Percentiles rank a stretch among this genome's conserved stretches.
Conservation (phyloP, 1,139 yeast species). For the Pichia terricola region DNA sequence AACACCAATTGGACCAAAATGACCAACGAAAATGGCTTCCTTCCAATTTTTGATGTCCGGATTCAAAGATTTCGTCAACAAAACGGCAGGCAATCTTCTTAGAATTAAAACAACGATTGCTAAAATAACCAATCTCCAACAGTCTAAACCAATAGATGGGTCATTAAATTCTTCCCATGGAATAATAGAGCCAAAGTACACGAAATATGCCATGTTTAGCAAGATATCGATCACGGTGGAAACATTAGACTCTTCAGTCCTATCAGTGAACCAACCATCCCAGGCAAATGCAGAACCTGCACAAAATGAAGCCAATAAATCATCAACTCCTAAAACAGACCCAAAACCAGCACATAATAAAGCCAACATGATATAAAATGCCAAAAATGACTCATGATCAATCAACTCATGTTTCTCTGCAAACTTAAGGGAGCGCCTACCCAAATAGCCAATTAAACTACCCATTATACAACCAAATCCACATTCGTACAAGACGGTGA, state of each 20-base stretch:
- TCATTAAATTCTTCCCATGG: constrained; percentile 87
- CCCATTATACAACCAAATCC: constrained; percentile 78
- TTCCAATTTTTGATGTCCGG: constrained; percentile 93
- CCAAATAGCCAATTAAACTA: constrained; percentile 60
- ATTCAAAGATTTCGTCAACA: constrained; percentile 68
- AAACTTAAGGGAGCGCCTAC: constrained; percentile 65
- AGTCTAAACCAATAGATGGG: constrained; percentile 52
- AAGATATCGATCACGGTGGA: constrained; percentile 85
- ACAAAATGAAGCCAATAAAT: constrained; percentile 82
- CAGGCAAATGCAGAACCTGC: constrained; percentile 96
- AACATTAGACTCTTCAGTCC: constrained; percentile 86
- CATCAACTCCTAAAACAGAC: constrained; percentile 86
- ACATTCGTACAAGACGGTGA: constrained; percentile 83
- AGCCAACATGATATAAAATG: constrained; percentile 79
- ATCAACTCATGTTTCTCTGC: constrained; percentile 71
- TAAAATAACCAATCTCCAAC: constrained; percentile 77
- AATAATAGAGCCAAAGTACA: constrained; percentile 86
- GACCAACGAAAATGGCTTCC: constrained; percentile 93
- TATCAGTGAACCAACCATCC: constrained; percentile 88
- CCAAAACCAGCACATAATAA: constrained; percentile 91
- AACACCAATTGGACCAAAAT: constrained; percentile 97
- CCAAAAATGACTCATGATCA: constrained; percentile 89
- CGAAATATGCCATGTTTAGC: constrained; percentile 79
- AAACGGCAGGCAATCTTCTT: constrained; percentile 81
- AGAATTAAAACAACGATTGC: constrained; percentile 79